Percentiles rank a stretch among this genome's conserved stretches.
phyloP scores from a whole-genome alignment of 1,139 yeast species.

The Diutina scorzettiae region DNA sequence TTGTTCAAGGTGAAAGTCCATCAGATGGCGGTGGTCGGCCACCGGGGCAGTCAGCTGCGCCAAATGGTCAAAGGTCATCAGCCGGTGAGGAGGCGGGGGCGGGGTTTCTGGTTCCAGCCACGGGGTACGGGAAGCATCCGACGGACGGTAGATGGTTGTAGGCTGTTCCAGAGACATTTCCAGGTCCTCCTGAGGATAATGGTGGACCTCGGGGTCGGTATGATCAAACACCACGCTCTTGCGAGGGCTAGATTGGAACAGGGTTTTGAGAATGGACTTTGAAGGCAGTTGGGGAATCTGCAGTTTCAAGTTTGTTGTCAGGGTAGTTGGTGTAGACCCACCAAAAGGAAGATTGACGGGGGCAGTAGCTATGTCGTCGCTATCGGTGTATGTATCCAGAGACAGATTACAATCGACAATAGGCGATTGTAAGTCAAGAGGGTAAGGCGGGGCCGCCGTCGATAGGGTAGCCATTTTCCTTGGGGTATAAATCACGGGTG shows the following conservation, averaged over 20 bases:
- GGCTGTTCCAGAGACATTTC: constrained; percentile 1
- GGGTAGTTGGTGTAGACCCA: background rate
- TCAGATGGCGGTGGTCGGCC: background rate
- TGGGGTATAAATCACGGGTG: no score
- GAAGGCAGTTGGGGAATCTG: constrained; percentile 18
- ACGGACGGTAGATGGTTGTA: constrained; percentile 4
- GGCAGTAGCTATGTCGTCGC: background rate
- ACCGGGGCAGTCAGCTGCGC: background rate
- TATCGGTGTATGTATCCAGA: constrained; percentile 1
- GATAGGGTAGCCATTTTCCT: no score
- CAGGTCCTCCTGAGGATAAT: background rate
- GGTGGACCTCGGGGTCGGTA: background rate
- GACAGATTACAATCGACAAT: background rate
- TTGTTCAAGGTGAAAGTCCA: constrained; percentile 18
- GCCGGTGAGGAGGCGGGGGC: constrained; percentile 5
- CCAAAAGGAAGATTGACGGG: background rate
- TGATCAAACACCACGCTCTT: constrained; percentile 14
- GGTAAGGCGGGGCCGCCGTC: background rate
- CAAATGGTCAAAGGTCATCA: background rate
- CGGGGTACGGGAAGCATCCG: background rate
- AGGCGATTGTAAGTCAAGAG: background rate
- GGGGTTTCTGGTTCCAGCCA: background rate
- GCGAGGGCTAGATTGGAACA: constrained; percentile 18
- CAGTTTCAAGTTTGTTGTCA: constrained; percentile 1
- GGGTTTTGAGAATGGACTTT: constrained; percentile 29